Evolutionary conservation across 2,329 filamentous ascomycete genomes (phyloP), one percentile per base, ranked within the genome.

Genomic region (Penicillium aurantiogriseum): DNA sequence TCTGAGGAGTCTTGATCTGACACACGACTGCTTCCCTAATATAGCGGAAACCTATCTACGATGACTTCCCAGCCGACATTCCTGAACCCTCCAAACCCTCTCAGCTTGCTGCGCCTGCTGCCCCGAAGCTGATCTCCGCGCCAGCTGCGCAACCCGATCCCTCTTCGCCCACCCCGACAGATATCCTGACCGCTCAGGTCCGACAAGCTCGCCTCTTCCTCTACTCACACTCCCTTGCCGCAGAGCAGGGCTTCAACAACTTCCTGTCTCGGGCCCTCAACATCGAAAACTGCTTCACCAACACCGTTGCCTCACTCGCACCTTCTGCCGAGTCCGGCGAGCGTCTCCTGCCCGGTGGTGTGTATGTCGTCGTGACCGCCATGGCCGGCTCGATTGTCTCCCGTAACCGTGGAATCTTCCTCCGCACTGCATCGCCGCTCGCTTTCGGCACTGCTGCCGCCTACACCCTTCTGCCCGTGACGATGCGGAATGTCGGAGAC

Each of bases 321-420:
- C 94, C 94, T 31, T 82, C 92, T 38, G 88, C 88, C 69, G 89
- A 93, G 77, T 90, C 87, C 59, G 90, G 90, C 73, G 94, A 99
- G 81, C 87, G 87, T 72, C 83, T 99, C 56, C 87, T 97, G 77
- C 94, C 94, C 35, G 93, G 93, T 27, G 82, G 87, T 58, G 86
- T 97, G 66, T 97, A 97, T 79, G 92, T 97, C 46, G 84, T 97
- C 31, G 92, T 99, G 47, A 88, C 92, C 42, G 88, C 91, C 68
- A 97, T 99, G 92, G 91, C 94, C 36, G 94, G 93, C 67, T 92
- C 87, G 76, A 97, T 99, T 73, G 81, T 97, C 54, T 86, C 90
- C 54, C 87, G 93, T 62, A 95, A 96, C 81, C 87, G 93, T 67
- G 92, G 89, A 75, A 83, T 97, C 62, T 74, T 96, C 61, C 80